Evolutionary conservation across 2,329 filamentous ascomycete species (phyloP), one percentile per base, ranked within the genome.

Genomic region (Colletotrichum sp.): DNA sequence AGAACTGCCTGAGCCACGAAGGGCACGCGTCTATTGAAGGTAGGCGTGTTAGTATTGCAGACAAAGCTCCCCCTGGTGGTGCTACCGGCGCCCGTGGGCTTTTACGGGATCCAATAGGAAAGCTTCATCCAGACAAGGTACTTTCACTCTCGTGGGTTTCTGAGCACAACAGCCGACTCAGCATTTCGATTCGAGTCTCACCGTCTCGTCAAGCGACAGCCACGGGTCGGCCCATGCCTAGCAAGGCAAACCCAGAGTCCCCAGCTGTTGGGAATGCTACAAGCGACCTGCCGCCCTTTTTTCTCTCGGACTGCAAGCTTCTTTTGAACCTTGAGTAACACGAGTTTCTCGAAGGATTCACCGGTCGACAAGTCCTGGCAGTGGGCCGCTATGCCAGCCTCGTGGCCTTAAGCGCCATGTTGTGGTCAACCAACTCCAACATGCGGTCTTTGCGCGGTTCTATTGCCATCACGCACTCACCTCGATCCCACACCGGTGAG

Each of bases 151-250:
- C 26, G 30, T 34, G 28, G 13, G 32, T 21, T 28, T 24, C 60
- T 16, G 28, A 34, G n/a, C 34, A 60, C 68, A 30, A n/a, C 68
- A 66, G 36, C 12, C 39, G 24, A 24, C 21, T 60, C n/a, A 26
- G 34, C 44, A n/a, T 26, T 49, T 62, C 21, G 30, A 39, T 3
- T 28, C 30, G 26, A 55, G 39, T 67, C 68, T 62, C 30, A 44
- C 49, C 32, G 72, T 66, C 49, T 67, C 34, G 49, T 75, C 68
- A 72, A 72, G 72, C 72, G 62, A 75, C 62, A 24, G 21, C 28
- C 49, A 28, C 60, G 26, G 60, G 57, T 59, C 28, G 30, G 52
- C 36, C 55, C 36, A 44, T 26, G 49, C 44, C 32, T 15, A n/a
- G 18, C 60, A 49, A 72, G 57, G 57, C 57, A 18, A 62, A 55